Percentiles rank a stretch among this genome's conserved stretches.
Evolutionary conservation across 2,329 filamentous ascomycete species (phyloP).

Genomic region (Pestalotiopsis sp.): DNA sequence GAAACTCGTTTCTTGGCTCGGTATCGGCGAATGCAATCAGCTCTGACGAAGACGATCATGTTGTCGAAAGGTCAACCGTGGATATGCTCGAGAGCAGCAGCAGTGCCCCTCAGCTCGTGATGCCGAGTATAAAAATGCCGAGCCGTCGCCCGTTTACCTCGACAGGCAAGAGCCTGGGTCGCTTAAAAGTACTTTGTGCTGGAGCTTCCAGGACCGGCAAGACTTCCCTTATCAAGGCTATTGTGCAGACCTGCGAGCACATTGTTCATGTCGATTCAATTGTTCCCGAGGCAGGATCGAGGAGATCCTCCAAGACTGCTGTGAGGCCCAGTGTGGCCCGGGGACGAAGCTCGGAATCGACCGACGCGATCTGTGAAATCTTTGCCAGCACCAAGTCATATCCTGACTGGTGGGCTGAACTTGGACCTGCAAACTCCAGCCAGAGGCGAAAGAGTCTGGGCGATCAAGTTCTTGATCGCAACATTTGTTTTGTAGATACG

Average conservation of each 20-base stretch:
- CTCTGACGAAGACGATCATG: conserved; percentile 49
- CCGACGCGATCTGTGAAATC: conserved; percentile 62
- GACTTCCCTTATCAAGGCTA: conserved; percentile 84
- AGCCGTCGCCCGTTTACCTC: conserved; percentile 86
- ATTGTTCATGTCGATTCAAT: conserved; percentile 89
- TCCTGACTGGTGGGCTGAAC: conserved; percentile 85
- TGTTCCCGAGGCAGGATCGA: conserved; percentile 31
- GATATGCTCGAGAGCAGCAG: conserved; percentile 48
- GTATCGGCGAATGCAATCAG: conserved; percentile 46
- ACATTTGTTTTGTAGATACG: conserved; percentile 92
- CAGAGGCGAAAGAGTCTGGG: conserved; percentile 70
- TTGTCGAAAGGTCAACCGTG: conserved; percentile 46
- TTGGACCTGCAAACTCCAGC: conserved; percentile 65
- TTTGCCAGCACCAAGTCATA: conserved; percentile 83
- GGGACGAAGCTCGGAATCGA: conserved; percentile 31
- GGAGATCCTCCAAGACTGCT: conserved; percentile 16
- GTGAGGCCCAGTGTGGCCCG: conserved; percentile 17
- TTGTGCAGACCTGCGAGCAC: conserved; percentile 84
- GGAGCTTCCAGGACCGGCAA: conserved; percentile 84
- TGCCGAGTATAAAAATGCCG: conserved; percentile 94
- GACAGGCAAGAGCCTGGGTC: conserved; percentile 80
- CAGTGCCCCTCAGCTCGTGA: conserved; percentile 80
- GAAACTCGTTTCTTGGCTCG: conserved; percentile 52
- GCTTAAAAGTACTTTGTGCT: conserved; percentile 85
- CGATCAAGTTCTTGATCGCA: conserved; percentile 83